phyloP scores from a whole-genome alignment of 2,329 filamentous ascomycete genomes.

The Verticillium tricorpus region DNA sequence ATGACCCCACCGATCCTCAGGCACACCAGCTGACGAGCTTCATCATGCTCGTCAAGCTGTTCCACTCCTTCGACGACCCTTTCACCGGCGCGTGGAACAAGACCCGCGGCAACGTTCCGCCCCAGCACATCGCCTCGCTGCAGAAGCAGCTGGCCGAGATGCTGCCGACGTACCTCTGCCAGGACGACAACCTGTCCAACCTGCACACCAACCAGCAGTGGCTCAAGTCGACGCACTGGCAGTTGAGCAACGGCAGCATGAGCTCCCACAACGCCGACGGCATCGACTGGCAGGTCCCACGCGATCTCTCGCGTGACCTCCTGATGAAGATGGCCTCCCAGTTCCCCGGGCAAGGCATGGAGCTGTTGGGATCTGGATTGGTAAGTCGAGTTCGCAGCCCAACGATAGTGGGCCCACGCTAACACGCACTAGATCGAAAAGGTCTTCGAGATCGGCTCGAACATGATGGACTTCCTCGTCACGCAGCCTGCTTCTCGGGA shows the following conservation, averaged over 20 bases:
- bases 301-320: conserved; percentile 59
- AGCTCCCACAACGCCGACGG: conserved; percentile 43
- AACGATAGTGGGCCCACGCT: neutral
- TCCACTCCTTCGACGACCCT: conserved; percentile 60
- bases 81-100: conserved; percentile 66
- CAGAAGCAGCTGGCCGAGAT: conserved; percentile 60
- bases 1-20: conserved; percentile 54
- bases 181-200: conserved; percentile 51
- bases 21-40: conserved; percentile 51
- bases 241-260: conserved; percentile 52
- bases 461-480: conserved; percentile 68
- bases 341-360: conserved; percentile 68
- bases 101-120: conserved; percentile 51
- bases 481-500: conserved; percentile 56
- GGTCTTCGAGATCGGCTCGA: conserved; percentile 70
- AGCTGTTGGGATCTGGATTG: conserved; percentile 69
- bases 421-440: conserved; percentile 60
- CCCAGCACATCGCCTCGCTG: conserved; percentile 51
- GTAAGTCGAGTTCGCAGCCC: conserved; percentile 38
- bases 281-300: conserved; percentile 59
- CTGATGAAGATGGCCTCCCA: conserved; percentile 62
- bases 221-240: conserved; percentile 61
- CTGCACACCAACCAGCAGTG: conserved; percentile 58
- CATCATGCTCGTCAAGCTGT: conserved; percentile 57
- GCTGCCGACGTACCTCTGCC: conserved; percentile 46